Evolutionary conservation across 495 filamentous ascomycete species (phyloP).

Genomic region (Darksidea phi): DNA sequence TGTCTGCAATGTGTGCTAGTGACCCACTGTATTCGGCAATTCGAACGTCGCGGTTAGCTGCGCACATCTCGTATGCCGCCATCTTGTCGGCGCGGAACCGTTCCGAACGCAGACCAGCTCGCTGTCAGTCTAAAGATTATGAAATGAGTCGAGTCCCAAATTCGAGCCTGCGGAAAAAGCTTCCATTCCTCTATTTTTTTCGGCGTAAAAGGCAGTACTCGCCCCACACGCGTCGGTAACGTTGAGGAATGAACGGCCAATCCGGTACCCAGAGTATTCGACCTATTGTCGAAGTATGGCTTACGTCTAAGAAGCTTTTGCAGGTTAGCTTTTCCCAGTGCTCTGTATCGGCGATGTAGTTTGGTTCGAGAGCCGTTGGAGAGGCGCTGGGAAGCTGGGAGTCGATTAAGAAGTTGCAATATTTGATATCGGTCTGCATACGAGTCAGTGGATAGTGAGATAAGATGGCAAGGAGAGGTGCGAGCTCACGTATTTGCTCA

Average conservation of each 20-base stretch:
- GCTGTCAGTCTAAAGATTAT: not conserved
- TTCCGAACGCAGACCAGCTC: no score
- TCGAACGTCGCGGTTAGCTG: no score
- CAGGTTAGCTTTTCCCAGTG: constrained; percentile 77
- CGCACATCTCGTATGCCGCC: no score
- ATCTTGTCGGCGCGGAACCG: no score
- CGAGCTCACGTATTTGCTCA: constrained; percentile 73
- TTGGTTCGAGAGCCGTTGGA: constrained; percentile 63
- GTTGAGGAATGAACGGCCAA: constrained; percentile 63
- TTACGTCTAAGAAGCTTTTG: constrained; percentile 74
- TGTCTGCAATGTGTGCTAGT: no score
- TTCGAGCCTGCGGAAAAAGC: not conserved
- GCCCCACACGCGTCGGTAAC: constrained; percentile 72
- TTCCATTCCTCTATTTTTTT: not conserved
- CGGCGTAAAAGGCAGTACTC: constrained; percentile 75
- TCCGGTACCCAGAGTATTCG: constrained; percentile 84
- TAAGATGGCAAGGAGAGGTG: not conserved
- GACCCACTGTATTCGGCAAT: no score
- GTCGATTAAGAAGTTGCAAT: constrained; percentile 85
- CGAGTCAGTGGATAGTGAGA: not conserved
- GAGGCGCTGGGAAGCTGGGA: constrained; percentile 66
- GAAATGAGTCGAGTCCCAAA: not conserved
- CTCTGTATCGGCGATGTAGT: constrained; percentile 65
- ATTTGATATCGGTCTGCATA: constrained; percentile 60
- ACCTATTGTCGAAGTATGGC: constrained; percentile 68